Conservation (phyloP, 345 rosid genomes). For the Populus euphratica region DNA sequence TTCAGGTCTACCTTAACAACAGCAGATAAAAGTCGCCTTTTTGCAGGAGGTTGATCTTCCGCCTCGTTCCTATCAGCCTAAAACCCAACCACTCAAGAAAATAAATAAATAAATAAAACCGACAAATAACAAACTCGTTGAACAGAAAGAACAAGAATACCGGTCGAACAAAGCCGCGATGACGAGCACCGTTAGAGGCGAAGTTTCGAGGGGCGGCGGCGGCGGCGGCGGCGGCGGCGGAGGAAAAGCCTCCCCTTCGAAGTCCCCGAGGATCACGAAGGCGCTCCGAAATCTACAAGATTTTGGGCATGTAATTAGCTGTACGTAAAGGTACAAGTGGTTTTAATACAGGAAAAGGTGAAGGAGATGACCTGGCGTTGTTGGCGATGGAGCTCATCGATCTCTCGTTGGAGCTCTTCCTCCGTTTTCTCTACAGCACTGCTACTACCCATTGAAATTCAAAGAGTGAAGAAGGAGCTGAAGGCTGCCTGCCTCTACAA, state of each 20-base stretch:
- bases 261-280: conserved; percentile 92
- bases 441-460: conserved; percentile 22
- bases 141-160: conserved; percentile 26
- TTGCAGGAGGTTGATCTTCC: conserved; percentile 85
- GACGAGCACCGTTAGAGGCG: conserved; percentile 56
- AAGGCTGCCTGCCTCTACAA: too few relatives aligned
- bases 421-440: conserved; percentile 63
- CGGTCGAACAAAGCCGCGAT: conserved; percentile 58
- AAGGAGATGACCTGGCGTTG: conserved; percentile 61
- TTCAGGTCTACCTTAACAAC: conserved; percentile 77
- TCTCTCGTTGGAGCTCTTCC: conserved; percentile 74
- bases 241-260: conserved; percentile 68
- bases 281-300: conserved; percentile 71
- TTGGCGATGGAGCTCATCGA: conserved; percentile 87
- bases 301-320: neutral
- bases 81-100: conserved; percentile 4
- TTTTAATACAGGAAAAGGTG: too few relatives aligned
- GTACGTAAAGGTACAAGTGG: neutral
- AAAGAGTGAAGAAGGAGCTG: neutral
- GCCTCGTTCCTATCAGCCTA: conserved; percentile 69
- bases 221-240: conserved; percentile 36
- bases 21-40: conserved; percentile 80
- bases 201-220: conserved; percentile 66
- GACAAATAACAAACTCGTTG: neutral
- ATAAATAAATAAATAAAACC: neutral